Percentiles rank a stretch among this genome's conserved stretches.
Conservation (phyloP, 1,139 yeast species). For the Chernovozyma aurita region DNA sequence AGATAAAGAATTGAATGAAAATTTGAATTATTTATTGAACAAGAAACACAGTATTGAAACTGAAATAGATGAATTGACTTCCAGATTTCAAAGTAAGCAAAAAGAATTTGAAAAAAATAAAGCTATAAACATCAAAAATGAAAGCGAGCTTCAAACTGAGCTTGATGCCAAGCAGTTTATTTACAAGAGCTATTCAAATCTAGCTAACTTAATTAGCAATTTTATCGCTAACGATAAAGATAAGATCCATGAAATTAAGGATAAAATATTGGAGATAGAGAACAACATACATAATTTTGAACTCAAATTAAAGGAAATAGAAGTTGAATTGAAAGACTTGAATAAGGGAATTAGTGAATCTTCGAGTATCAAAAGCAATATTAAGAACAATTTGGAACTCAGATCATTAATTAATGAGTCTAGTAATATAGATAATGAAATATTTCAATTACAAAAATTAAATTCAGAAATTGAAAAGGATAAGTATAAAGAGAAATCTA, state of each 20-base stretch:
- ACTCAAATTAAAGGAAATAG: constrained; percentile 4
- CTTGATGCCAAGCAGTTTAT: constrained; percentile 6
- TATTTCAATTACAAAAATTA: constrained; percentile 37
- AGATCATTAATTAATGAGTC: constrained; percentile 27
- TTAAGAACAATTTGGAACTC: constrained; percentile 38
- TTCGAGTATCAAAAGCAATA: constrained; percentile 31
- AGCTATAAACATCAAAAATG: constrained; percentile 16
- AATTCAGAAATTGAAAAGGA: constrained; percentile 65
- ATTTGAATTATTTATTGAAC: constrained; percentile 10
- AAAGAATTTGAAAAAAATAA: constrained; percentile 20
- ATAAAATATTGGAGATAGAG: constrained; percentile 34
- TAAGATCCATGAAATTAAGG: constrained; percentile 25
- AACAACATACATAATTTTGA: constrained; percentile 6
- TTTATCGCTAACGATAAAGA: constrained; percentile 9
- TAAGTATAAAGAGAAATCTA: constrained; percentile 58
- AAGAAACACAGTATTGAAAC: constrained; percentile 13
- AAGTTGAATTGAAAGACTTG: constrained; percentile 14
- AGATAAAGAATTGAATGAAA: constrained; percentile 16
- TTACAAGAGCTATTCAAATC: constrained; percentile 5
- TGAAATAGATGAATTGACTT: constrained; percentile 12
- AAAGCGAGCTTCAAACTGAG: constrained; percentile 13
- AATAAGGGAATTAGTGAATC: constrained; percentile 34
- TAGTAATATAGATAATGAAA: constrained; percentile 22
- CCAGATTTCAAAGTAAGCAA: constrained; percentile 4
- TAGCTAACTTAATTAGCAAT: constrained; percentile 6